Conservation (phyloP, 2,329 filamentous ascomycete genomes). For the Verticillium nonalfalfae region DNA sequence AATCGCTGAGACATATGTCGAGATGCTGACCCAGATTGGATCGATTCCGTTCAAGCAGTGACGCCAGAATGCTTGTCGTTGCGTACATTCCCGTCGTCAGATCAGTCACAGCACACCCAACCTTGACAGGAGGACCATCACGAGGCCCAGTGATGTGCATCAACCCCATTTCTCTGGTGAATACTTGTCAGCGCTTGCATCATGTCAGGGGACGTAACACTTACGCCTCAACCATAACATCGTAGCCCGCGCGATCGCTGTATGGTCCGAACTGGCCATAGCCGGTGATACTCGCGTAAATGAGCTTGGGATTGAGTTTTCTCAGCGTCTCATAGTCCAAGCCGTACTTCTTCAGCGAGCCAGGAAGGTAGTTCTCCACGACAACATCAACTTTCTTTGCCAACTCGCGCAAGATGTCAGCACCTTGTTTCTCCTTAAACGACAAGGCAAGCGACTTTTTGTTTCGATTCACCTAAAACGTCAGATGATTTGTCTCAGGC, state of each 20-base stretch:
- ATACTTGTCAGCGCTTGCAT: not conserved
- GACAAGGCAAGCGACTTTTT: conserved; percentile 63
- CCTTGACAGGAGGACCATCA: conserved; percentile 62
- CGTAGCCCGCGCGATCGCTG: conserved; percentile 59
- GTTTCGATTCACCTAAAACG: conserved; percentile 52
- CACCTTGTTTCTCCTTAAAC: conserved; percentile 55
- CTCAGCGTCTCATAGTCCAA: conserved; percentile 58
- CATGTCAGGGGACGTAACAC: not conserved
- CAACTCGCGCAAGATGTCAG: conserved; percentile 57
- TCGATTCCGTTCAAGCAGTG: conserved; percentile 48
- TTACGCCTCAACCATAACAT: conserved; percentile 64
- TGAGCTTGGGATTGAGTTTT: conserved; percentile 54
- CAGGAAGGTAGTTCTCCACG: conserved; percentile 66
- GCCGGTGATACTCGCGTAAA: conserved; percentile 66
- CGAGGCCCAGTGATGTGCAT: conserved; percentile 67
- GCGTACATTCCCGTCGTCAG: conserved; percentile 65
- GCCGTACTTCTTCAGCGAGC: conserved; percentile 58
- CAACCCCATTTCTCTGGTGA: conserved; percentile 50
- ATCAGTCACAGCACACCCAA: conserved; percentile 66
- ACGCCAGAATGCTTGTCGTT: conserved; percentile 61
- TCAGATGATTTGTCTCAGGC: conserved; percentile 28
- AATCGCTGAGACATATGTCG: conserved; percentile 60
- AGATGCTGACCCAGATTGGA: conserved; percentile 60
- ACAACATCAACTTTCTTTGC: conserved; percentile 59
- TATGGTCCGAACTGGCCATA: conserved; percentile 66